phyloP scores from a whole-genome alignment of 768 basidiomycete genomes.

The Pulveroboletus sp. region DNA sequence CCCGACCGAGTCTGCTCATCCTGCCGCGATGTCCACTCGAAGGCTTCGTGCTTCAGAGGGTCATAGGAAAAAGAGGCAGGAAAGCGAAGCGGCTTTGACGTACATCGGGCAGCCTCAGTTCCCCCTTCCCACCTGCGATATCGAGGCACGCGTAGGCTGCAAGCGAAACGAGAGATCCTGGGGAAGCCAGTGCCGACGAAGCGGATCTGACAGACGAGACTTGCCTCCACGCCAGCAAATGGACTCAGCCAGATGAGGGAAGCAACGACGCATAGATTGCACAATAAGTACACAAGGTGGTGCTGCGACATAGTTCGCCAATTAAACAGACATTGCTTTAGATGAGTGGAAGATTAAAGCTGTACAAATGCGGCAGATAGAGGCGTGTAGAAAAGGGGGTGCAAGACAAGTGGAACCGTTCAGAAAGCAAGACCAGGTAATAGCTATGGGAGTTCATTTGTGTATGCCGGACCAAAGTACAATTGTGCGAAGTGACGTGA shows the following conservation, averaged over 20 bases:
- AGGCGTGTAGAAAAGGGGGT: slow-evolving; percentile 14
- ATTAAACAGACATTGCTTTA: slow-evolving; percentile 41
- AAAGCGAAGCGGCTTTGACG: no score
- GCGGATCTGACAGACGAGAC: no score
- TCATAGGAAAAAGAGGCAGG: no score
- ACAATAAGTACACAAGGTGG: slow-evolving; percentile 38
- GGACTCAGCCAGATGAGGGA: slow-evolving; percentile 3
- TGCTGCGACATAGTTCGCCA: slow-evolving; percentile 34
- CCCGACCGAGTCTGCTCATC: no score
- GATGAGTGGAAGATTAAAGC: slow-evolving; percentile 36
- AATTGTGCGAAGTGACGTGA: slow-evolving; percentile 56
- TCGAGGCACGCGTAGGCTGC: no score
- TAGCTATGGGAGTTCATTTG: slow-evolving; percentile 35
- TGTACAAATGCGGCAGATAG: slow-evolving; percentile 46
- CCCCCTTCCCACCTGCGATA: no score
- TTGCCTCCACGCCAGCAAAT: background rate
- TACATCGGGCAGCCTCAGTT: no score
- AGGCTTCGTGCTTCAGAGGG: no score
- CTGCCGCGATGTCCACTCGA: no score
- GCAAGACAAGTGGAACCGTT: slow-evolving; percentile 26
- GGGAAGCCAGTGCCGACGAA: no score
- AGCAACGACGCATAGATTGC: slow-evolving; percentile 34
- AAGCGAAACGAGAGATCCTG: no score
- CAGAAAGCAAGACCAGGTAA: slow-evolving; percentile 35
- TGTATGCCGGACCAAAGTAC: slow-evolving; percentile 68